Base-by-base conservation (phyloP, 2,329 filamentous ascomycete genomes). In the Chaetomium sp. region DNA sequence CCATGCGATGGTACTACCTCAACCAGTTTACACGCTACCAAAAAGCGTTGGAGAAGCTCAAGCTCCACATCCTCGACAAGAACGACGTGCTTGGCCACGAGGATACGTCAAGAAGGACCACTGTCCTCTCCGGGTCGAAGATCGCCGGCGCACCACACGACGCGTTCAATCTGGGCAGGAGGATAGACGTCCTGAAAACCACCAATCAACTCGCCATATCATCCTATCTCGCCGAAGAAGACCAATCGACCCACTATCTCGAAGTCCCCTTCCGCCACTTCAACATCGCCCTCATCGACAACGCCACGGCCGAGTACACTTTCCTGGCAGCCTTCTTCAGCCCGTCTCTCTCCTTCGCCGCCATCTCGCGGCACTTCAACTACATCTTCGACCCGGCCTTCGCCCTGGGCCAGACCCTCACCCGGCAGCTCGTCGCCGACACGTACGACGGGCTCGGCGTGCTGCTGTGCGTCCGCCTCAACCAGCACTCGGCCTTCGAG, bases 1-100 rank as follows among this genome's bases (percentile, higher is more conserved):
- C 96, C 0, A 99, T 99, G 92, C 87, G 93, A 60, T 99, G 95
- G 95, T 99, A 99, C 74, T 98, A 98, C 75, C 79, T 90, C 60
- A 95, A 90, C 69, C 92, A 97, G 75, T 99, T 99, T 74, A 88
- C 86, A 3, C 88, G 94, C 38, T 99, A 99, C 76, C 87, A 90
- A 68, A 88, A 89, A 71, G 89, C 95, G 0, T 82, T 99, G 6
- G 89, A 90, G 62, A 96, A 92, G 75, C 83, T 99, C 66, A 94
- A 91, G 73, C 77, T 98, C 2, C 93, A 97, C 73, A 77, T 83
- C 4, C 82, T 96, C 65, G 94, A 97, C 73, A 93, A 90, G 74
- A 88, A 89, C 69, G 93, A 97, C 73, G 85, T 92, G 0, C 81
- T 99, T 4, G 93, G 91, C 16, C 87, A 91, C 66, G 93, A 97